Base-by-base conservation (phyloP, 345 rosid genomes). In the Eucalyptus marginata region DNA sequence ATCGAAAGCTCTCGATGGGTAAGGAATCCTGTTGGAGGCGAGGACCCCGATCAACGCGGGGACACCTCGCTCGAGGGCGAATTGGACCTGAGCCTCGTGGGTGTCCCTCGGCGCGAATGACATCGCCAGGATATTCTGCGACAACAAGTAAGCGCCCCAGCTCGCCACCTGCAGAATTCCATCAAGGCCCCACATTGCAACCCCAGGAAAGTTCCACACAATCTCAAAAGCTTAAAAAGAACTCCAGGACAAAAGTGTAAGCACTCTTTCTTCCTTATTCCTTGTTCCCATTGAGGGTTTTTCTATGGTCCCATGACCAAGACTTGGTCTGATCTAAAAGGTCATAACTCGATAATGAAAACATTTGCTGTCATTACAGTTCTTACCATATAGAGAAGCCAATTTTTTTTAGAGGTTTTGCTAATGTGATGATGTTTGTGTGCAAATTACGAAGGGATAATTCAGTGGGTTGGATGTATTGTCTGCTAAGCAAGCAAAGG, bases 21-120 rank as follows among this genome's bases (percentile, higher is more conserved):
- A 96, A 27, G 99, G 99, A 36, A 95, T 93, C 80, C 99, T 93
- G 27, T 94, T 95, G 33, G 99, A 96, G 51, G 99, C 98, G 76
- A 97, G 90, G 90, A 96, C 93, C 27, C 99, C 99, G 18, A 96
- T 94, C 92, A 96, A 86, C 2, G 99, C 99, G 2, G 99, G 99
- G 52, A 97, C 99, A 5, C 99, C 99, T 50, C 99, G 91, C 88
- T 97, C 99, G 2, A 96, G 94, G 25, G 99, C 99, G 44, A 97
- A 97, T 24, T 97, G 99, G 11, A 97, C 99, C 87, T 97, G 99
- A 85, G 98, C 97, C 92, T 95, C 97, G 51, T 97, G 99, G 43
- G 98, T 96, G 90, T 97, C 99, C 62, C 96, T 94, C 51, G 99
- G 99, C 29, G 99, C 99, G 91, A 97, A 95, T 54, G 99, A 97